phyloP scores from a whole-genome alignment of 2,329 filamentous ascomycete species.

The Alternaria sp. region DNA sequence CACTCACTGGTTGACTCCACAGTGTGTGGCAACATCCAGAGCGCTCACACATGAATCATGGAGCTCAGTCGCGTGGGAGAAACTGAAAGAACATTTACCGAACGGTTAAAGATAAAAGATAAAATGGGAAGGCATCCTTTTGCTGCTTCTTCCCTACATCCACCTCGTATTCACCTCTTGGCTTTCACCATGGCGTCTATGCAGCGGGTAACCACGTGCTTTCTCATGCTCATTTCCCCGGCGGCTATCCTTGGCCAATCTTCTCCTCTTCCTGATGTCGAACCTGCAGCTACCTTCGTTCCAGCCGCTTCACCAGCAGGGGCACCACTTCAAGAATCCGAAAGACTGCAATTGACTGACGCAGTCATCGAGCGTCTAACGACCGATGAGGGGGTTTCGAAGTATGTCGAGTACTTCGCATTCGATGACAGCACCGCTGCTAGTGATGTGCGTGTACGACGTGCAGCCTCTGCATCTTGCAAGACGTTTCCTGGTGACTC shows the following conservation, averaged over 20 bases:
- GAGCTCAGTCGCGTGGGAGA: neutral
- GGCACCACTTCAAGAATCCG: constrained; percentile 5
- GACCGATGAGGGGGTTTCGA: neutral
- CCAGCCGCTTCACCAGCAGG: neutral
- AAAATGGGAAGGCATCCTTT: neutral
- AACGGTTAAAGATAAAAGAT: neutral
- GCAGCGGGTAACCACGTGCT: neutral
- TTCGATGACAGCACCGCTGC: constrained; percentile 1
- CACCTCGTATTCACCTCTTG: neutral
- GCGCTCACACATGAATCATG: neutral
- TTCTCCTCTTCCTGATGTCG: neutral
- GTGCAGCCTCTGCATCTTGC: constrained; percentile 8
- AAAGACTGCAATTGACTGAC: constrained; percentile 5
- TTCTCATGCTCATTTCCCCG: neutral
- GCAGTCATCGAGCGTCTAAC: neutral
- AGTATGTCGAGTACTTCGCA: constrained; percentile 9
- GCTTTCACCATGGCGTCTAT: neutral
- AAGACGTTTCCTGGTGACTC: constrained; percentile 25
- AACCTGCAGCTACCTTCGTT: constrained; percentile 8
- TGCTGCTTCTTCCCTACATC: neutral
- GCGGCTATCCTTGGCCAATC: neutral
- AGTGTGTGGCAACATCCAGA: neutral
- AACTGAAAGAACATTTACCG: neutral
- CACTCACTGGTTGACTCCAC: neutral
- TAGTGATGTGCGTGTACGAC: too few species aligned